Conservation (phyloP, 306 rosid species). For the Quercus robur region DNA sequence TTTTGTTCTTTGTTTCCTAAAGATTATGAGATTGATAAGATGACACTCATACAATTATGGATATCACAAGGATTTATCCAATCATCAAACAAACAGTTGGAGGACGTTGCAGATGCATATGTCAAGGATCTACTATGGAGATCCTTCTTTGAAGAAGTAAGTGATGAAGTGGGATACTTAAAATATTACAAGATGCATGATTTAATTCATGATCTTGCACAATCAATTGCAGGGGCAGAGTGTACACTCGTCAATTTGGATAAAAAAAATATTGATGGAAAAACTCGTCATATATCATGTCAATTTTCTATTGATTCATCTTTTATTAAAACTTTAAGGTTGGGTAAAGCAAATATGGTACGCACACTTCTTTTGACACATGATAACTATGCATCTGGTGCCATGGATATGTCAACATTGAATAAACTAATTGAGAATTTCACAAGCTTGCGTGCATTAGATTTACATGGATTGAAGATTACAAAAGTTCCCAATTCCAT, state of each 20-base stretch:
- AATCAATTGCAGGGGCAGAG: background rate
- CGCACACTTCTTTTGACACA: background rate
- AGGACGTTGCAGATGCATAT: background rate
- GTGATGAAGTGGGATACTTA: no score
- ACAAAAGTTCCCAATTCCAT: background rate
- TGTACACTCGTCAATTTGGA: background rate
- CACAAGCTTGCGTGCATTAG: background rate
- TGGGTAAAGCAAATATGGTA: background rate
- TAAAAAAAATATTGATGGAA: background rate
- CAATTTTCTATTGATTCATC: background rate
- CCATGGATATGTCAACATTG: background rate
- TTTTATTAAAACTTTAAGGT: background rate
- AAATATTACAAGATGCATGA: no score
- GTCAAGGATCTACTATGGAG: conserved; percentile 1
- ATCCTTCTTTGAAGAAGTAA: conserved; percentile 15
- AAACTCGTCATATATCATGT: background rate
- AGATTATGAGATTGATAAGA: background rate
- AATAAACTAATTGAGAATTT: background rate
- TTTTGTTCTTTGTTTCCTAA: background rate
- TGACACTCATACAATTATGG: background rate
- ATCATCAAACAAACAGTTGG: background rate
- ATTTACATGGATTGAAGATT: background rate
- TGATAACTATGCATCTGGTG: no score
- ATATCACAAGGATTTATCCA: background rate
- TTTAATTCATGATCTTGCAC: conserved; percentile 10